Base-by-base conservation (phyloP, 306 rosid genomes). In the Cajanus cajan region DNA sequence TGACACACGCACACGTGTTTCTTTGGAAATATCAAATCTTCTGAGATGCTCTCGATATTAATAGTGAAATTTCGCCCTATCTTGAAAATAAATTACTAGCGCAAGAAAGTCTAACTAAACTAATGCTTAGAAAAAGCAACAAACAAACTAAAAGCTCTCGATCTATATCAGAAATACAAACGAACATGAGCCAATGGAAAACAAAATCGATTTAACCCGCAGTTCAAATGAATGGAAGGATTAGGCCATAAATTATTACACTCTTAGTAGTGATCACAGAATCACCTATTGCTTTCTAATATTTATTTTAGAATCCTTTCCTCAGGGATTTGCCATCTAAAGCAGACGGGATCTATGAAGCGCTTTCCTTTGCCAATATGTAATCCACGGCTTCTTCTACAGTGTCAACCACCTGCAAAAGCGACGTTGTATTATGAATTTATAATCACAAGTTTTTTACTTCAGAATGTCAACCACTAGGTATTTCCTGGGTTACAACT, bases 311-410 rank as follows among this genome's bases (percentile, higher is more conserved):
- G 57, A 68, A 77, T 41, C 40, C 33, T 59, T 75, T 4, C 73
- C 63, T 5, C 7, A 2, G 3, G 73, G n/a, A 64, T 68, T 72
- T 6, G 75, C 74, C 21, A 59, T 7, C 37, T 47, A 72, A 79
- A 68, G 44, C 45, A 51, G 48, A 59, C 1, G 14, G 12, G 15
- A 51, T 33, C 77, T 77, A 85, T 22, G 50, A 74, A 78, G 31
- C 62, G 40, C 79, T 36, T 70, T 92, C 93, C 84, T 75, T 90
- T 41, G 70, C 78, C 82, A 89, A 78, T 70, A 89, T 82, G 68
- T 58, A 87, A 80, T 89, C 88, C 79, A 89, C 91, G 18, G 96
- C 93, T 71, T 91, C 93, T 61, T 89, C 91, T 11, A 89, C 93
- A 2, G 86, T 84, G 80, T 92, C 88, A 74, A 90, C 95, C 82